Evolutionary conservation across 331 rosid species (phyloP), one percentile per base, ranked within the genome.

Genomic region (Stylosanthes scabra): DNA sequence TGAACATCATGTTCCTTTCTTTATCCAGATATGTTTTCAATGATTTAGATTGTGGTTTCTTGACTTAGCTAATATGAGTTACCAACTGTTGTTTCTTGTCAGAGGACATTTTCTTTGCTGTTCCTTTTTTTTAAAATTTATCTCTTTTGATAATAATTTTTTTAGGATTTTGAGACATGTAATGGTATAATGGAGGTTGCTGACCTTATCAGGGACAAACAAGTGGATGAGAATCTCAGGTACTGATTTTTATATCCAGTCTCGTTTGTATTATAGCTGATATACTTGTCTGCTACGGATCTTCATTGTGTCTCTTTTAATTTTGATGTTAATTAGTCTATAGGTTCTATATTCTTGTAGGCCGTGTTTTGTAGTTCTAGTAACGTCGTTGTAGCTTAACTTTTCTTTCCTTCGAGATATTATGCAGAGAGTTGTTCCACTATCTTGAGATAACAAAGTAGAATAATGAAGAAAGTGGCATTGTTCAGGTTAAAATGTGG

Each of bases 121-220:
- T 16, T 67, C 74, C 11, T n/a, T 15, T 54, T 79, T 79, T 34
- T 69, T 67, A 16, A 7, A 15, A 66, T 59, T 11, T 60, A 20
- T 60, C 28, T 70, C 15, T 64, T 46, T 15, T 59, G 73, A 12
- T 68, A 7, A 59, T 73, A 20, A 34, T 63, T 49, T 82, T 11
- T 11, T 55, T 81, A 93, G 98, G 97, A 94, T 75, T 94, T 94
- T 46, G 95, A 91, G 80, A 74, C 81, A 39, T 86, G 84, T 58
- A 88, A 83, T 66, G 99, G 99, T 44, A 88, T 91, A 13, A 90
- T 80, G 87, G 96, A 91, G 80, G 97, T 94, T 85, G 93, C 99
- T 11, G 86, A 85, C 80, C 93, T 94, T 77, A 83, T 94, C 69
- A 81, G 87, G 76, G 93, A 88, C 85, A 91, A 87, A 75, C 90